phyloP scores from a whole-genome alignment of 2,329 filamentous ascomycete genomes.

The Chaetomiaceae sp. region DNA sequence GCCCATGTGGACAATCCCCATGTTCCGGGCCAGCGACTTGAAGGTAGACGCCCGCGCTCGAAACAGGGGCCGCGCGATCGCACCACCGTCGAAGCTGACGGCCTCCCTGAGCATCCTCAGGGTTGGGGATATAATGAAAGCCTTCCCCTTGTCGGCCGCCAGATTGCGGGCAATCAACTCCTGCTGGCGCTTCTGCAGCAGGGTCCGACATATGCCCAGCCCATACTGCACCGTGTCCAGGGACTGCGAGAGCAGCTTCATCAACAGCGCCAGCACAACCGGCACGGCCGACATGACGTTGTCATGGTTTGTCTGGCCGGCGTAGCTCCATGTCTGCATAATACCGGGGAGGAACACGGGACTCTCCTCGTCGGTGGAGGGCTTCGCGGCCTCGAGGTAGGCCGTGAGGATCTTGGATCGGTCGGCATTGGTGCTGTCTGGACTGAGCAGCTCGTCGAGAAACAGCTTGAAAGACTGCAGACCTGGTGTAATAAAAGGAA shows the following conservation, averaged over 20 bases:
- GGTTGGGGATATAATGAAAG: constrained; percentile 82
- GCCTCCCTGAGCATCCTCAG: constrained; percentile 80
- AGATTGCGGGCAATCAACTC: constrained; percentile 75
- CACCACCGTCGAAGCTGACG: constrained; percentile 79
- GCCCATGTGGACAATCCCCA: constrained; percentile 60
- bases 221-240: constrained; percentile 72
- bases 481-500: constrained; percentile 34
- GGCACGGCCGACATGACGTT: constrained; percentile 72
- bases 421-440: constrained; percentile 41
- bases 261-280: constrained; percentile 72
- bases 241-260: constrained; percentile 69
- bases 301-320: constrained; percentile 72
- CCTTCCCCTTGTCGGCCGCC: constrained; percentile 73
- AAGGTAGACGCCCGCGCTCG: constrained; percentile 72
- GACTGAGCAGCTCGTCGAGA: constrained; percentile 57
- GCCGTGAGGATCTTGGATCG: constrained; percentile 58
- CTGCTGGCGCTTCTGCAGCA: constrained; percentile 74
- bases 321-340: constrained; percentile 84
- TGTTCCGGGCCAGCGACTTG: constrained; percentile 71
- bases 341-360: constrained; percentile 67
- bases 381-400: constrained; percentile 56
- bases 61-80: constrained; percentile 70
- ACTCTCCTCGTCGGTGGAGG: constrained; percentile 48
- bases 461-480: constrained; percentile 65
- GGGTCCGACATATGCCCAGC: constrained; percentile 69